Conservation (phyloP, 1,139 yeast species). For the Chernovozyma sophiae-reginae region DNA sequence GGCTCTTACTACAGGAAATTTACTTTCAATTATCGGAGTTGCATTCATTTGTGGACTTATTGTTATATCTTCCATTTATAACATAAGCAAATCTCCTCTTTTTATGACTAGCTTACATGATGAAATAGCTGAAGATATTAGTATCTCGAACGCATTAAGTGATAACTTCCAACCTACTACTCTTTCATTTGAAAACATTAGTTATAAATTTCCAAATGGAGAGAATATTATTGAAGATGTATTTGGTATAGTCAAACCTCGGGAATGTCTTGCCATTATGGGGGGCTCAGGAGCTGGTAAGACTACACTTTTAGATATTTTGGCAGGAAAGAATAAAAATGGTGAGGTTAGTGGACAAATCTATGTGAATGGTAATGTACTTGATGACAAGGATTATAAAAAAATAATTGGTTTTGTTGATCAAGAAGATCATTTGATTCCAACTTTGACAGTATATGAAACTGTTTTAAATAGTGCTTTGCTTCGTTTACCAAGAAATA, state of each 20-base stretch:
- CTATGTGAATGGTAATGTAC: conserved; percentile 64
- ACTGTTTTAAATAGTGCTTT: conserved; percentile 91
- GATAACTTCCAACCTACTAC: conserved; percentile 70
- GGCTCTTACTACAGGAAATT: conserved; percentile 44
- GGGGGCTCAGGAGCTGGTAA: conserved; percentile 99
- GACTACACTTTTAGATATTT: conserved; percentile 83
- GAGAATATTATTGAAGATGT: conserved; percentile 52
- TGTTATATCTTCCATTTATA: conserved; percentile 44
- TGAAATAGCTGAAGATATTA: conserved; percentile 13
- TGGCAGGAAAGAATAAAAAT: conserved; percentile 81
- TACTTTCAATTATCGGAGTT: conserved; percentile 49
- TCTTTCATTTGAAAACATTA: conserved; percentile 68
- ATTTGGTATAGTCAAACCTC: conserved; percentile 76
- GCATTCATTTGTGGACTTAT: conserved; percentile 35
- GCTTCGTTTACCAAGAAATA: conserved; percentile 73
- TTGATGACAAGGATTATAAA: conserved; percentile 43
- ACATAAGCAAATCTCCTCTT: conserved; percentile 60
- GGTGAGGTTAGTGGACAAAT: conserved; percentile 66
- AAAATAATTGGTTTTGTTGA: conserved; percentile 93
- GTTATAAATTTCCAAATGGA: conserved; percentile 56
- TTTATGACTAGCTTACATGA: conserved; percentile 37
- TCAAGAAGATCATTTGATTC: conserved; percentile 87
- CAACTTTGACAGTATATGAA: conserved; percentile 92
- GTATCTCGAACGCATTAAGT: conserved; percentile 37
- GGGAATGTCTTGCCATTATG: conserved; percentile 92